Percentiles rank a stretch among this genome's conserved stretches.
Conservation (phyloP, 768 basidiomycete genomes). For the Boletus sensibilis region DNA sequence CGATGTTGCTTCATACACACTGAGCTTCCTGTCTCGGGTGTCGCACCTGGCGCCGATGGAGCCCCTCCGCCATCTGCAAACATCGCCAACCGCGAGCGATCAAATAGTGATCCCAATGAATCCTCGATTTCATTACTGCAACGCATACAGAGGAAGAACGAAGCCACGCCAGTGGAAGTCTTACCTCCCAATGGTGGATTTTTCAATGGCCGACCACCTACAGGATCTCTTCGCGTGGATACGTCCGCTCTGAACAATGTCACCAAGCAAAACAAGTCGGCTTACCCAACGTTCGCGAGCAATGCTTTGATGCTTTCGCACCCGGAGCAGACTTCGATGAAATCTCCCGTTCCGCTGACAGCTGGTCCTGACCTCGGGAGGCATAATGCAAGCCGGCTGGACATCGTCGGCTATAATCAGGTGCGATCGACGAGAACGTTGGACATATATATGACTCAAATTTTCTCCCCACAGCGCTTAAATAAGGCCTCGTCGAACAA, state of each 20-base stretch:
- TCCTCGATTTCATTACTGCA: slow-evolving; percentile 69
- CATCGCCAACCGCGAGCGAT: slow-evolving; percentile 63
- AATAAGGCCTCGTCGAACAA: slow-evolving; percentile 48
- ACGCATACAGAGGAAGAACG: slow-evolving; percentile 69
- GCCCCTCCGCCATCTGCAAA: slow-evolving; percentile 49
- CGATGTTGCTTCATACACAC: slow-evolving; percentile 94
- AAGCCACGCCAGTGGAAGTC: slow-evolving; percentile 58
- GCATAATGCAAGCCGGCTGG: slow-evolving; percentile 65
- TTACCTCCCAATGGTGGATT: slow-evolving; percentile 42
- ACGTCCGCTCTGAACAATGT: slow-evolving; percentile 62
- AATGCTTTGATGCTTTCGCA: slow-evolving; percentile 50
- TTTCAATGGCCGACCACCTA: slow-evolving; percentile 62
- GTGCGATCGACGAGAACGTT: slow-evolving; percentile 38
- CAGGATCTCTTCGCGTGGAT: slow-evolving; percentile 71
- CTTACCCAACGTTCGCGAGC: slow-evolving; percentile 62
- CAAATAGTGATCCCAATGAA: slow-evolving; percentile 80
- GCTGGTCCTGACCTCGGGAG: slow-evolving; percentile 84
- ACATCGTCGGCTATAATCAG: slow-evolving; percentile 72
- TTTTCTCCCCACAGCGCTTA: slow-evolving; percentile 38
- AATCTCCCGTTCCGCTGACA: slow-evolving; percentile 79
- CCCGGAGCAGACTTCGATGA: slow-evolving; percentile 56
- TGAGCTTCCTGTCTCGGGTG: slow-evolving; percentile 67
- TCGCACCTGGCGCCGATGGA: slow-evolving; percentile 52
- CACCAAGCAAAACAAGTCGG: slow-evolving; percentile 79
- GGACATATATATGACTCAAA: slow-evolving; percentile 6